Base-by-base conservation (phyloP, 345 rosid species). In the Capsella bursapastoris region DNA sequence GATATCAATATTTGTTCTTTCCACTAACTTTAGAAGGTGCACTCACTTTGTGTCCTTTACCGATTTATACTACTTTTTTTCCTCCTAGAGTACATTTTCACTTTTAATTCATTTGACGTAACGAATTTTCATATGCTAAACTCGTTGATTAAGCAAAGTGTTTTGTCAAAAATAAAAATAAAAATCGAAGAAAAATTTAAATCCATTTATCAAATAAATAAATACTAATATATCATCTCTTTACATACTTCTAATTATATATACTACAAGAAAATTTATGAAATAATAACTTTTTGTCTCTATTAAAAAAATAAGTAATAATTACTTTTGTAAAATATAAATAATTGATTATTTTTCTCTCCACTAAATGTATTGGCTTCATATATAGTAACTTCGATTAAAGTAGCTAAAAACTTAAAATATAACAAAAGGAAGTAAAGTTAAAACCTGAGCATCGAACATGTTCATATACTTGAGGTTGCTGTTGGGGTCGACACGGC, bases 371-470 rank as follows among this genome's bases (percentile, higher is more conserved):
- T 16, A 3, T 48, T 16, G 1, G 53, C 12, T 49, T 49, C 53
- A 49, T 4, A 16, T 7, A 18, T 16, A 49, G 12, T 16, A 50
- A 50, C 56, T 50, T 22, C 6, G 8, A 31, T 4, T n/a, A 34
- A 18, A 18, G 3, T 34, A 56, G 52, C 25, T 41, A 27, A 62
- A 22, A 62, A 13, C 16, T 8, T 14, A 9, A 61, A 50, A 38
- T 15, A n/a, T 16, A 8, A 38, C 22, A 38, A 28, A 9, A 43
- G 28, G 18, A 43, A 12, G 60, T 56, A 57, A 66, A 55, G 64
- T 43, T 1, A 50, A 44, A 73, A 92, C 98, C 91, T 90, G 92
- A 68, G 99, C 98, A 81, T 95, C 97, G 71, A 95, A 95, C 98
- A 95, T 95, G 83, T 95, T 95, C 86, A 81, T 92, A 82, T 92